A percentile compares a stretch with the other conserved stretches of the same genome.
These are phyloP conservation scores for Potentilla sterilis DNA, from an alignment of 306 rosid species.

Conservation along the genomic window DNA sequence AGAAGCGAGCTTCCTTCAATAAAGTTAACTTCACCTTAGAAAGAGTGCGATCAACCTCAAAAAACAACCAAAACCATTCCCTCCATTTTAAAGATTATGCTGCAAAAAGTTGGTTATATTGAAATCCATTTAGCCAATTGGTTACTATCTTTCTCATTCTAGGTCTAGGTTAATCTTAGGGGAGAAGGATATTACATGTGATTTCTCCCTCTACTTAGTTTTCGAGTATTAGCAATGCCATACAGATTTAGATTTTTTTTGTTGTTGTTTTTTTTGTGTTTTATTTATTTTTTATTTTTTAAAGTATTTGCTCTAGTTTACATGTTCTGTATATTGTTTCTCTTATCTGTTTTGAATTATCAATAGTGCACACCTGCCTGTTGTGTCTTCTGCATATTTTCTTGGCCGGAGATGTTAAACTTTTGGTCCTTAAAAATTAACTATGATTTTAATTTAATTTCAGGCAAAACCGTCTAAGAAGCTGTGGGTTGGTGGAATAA, in stretches of 20 bases:
- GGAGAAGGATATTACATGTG: neutral
- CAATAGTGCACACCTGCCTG: neutral
- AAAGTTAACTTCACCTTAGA: neutral
- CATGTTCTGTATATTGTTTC: neutral
- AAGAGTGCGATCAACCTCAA: neutral
- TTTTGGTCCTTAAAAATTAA: constrained; percentile 16
- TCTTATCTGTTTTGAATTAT: neutral
- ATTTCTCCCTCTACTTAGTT: neutral
- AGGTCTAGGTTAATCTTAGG: neutral
- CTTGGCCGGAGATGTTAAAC: neutral
- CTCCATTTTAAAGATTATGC: neutral
- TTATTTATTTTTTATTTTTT: neutral
- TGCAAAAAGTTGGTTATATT: neutral
- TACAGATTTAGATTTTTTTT: neutral
- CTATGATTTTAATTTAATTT: constrained; percentile 23
- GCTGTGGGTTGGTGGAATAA: constrained; percentile 97
- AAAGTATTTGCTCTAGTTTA: neutral
- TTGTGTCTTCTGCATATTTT: neutral
- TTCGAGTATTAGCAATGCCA: neutral
- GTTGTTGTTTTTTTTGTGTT: no score
- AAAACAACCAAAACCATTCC: neutral
- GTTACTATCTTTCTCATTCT: neutral
- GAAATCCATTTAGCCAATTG: neutral
- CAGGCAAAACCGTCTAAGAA: constrained; percentile 89
- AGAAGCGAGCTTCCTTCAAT: neutral